Conservation (phyloP, 495 filamentous ascomycete genomes). For the Penicillium diatomitis region DNA sequence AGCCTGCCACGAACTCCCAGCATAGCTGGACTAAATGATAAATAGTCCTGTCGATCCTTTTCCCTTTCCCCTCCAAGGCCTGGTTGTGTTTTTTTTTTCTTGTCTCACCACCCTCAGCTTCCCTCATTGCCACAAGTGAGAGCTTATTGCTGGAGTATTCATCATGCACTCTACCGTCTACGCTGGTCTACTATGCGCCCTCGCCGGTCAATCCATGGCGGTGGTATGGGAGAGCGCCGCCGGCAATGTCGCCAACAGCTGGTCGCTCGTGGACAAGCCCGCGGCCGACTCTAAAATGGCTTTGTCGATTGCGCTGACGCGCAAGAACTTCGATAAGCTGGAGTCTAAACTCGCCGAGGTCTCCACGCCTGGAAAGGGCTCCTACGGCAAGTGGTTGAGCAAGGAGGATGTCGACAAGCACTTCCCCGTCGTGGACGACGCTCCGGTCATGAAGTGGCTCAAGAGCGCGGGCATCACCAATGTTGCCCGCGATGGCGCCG, state of each 20-base stretch:
- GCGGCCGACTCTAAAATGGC: conserved; percentile 6
- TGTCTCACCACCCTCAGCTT: neutral
- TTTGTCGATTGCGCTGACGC: conserved; percentile 32
- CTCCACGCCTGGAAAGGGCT: conserved; percentile 44
- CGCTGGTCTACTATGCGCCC: conserved; percentile 12
- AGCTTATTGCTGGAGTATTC: neutral
- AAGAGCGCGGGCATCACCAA: conserved; percentile 38
- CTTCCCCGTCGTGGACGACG: conserved; percentile 38
- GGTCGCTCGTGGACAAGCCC: conserved; percentile 8
- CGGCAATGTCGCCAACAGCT: conserved; percentile 4
- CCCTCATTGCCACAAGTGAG: neutral
- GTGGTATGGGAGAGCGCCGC: conserved; percentile 11
- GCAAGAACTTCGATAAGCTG: conserved; percentile 44
- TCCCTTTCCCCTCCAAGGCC: neutral
- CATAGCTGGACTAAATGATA: neutral
- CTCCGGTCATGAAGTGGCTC: conserved; percentile 42
- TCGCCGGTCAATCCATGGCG: conserved; percentile 11
- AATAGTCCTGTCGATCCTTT: conserved; percentile 11
- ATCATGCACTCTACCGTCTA: conserved; percentile 11
- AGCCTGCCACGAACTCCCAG: no score
- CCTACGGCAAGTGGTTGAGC: conserved; percentile 50
- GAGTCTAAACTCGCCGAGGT: conserved; percentile 45
- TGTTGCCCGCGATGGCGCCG: conserved; percentile 30
- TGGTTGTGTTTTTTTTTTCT: no score
- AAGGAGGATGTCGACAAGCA: conserved; percentile 41